phyloP scores from a whole-genome alignment of 768 basidiomycete species.

The Macrocybe gigantea region DNA sequence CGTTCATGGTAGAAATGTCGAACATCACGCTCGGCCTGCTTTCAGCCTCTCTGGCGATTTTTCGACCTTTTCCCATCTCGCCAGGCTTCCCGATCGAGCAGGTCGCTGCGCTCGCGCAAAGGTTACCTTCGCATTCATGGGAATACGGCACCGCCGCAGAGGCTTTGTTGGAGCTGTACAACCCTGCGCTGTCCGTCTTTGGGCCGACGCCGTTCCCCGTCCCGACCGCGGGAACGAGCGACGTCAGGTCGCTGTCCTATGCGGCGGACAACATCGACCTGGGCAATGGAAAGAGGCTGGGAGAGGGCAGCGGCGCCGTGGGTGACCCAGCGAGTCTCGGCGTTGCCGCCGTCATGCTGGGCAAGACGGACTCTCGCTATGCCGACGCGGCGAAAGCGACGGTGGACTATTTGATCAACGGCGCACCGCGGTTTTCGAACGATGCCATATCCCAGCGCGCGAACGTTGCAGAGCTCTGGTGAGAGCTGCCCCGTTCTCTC shows the following conservation, averaged over 20 bases:
- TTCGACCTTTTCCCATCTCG: constrained; percentile 10
- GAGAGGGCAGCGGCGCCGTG: constrained; percentile 38
- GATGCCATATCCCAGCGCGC: constrained; percentile 52
- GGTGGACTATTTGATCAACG: constrained; percentile 33
- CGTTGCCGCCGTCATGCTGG: constrained; percentile 33
- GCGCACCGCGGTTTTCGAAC: constrained; percentile 33
- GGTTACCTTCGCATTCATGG: constrained; percentile 24
- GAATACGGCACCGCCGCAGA: constrained; percentile 24
- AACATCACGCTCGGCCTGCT: too few species aligned
- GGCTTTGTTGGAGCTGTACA: constrained; percentile 22
- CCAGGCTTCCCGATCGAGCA: constrained; percentile 21
- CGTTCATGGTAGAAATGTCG: too few species aligned
- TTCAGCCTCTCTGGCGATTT: too few species aligned
- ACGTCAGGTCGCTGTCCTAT: constrained; percentile 14
- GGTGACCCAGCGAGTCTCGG: constrained; percentile 55
- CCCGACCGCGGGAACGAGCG: constrained; percentile 5
- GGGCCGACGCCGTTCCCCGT: constrained; percentile 19
- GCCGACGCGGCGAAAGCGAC: constrained; percentile 32
- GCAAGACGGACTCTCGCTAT: constrained; percentile 30
- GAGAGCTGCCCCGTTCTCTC: constrained; percentile 4
- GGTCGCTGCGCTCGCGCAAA: constrained; percentile 13
- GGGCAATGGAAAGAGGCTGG: constrained; percentile 20
- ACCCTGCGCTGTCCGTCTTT: constrained; percentile 21
- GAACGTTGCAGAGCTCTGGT: constrained; percentile 47
- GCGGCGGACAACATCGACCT: constrained; percentile 14